These are phyloP conservation scores for Begonia peltatifolia DNA, from an alignment of 306 rosid species.

Conservation along the genomic window DNA sequence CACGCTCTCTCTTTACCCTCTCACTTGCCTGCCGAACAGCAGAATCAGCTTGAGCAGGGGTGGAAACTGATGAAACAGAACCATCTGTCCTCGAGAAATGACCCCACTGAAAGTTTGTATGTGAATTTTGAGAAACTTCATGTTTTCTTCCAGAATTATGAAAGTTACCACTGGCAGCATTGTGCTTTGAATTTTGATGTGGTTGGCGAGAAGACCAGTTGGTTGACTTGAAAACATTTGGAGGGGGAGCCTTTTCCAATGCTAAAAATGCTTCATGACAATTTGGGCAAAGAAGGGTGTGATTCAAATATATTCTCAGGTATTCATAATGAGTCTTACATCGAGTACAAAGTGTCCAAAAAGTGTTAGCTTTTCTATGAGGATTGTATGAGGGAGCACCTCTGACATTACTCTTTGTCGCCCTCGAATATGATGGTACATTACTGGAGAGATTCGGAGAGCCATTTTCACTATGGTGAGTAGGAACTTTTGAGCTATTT, in stretches of 20 bases:
- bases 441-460: constrained; percentile 34
- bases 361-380: constrained; percentile 45
- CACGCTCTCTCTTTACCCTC: constrained; percentile 50
- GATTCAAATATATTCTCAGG: constrained; percentile 73
- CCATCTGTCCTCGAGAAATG: constrained; percentile 30
- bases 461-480: constrained; percentile 40
- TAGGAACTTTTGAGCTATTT: constrained; percentile 30
- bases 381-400: constrained; percentile 7
- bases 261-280: constrained; percentile 81
- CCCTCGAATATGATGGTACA: constrained; percentile 34
- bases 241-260: constrained; percentile 69
- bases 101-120: constrained; percentile 35
- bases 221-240: constrained; percentile 59
- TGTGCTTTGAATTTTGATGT: constrained; percentile 36
- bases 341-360: constrained; percentile 83
- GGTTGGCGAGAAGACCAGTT: constrained; percentile 48
- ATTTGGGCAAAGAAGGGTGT: constrained; percentile 73
- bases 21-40: constrained; percentile 73
- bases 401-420: constrained; percentile 17
- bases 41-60: constrained; percentile 61
- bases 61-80: constrained; percentile 41
- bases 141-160: constrained; percentile 24
- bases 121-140: constrained; percentile 21
- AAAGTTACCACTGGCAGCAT: constrained; percentile 25
- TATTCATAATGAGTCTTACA: constrained; percentile 90